Base-by-base conservation (phyloP, 1,284 basidiomycete genomes). In the Marasmius fiardii region DNA sequence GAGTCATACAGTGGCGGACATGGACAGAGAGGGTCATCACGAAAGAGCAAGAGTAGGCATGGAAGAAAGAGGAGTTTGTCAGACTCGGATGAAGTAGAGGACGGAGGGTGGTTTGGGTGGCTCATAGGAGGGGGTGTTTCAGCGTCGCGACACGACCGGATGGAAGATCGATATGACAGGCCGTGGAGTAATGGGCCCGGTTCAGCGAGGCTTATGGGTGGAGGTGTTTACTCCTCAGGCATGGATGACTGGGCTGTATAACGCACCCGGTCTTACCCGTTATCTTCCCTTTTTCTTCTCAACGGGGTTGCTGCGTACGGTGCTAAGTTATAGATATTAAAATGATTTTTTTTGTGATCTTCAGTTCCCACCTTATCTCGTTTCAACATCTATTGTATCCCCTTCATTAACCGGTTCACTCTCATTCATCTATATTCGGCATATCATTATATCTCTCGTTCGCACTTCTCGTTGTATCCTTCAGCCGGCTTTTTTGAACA, bases 171-270 rank as follows among this genome's bases (percentile, higher is more conserved):
- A 20, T 21, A 44, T 51, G 52, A 59, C 56, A 65, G 66, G 61
- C 59, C 67, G 61, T 63, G 75, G 54, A 82, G 81, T 58, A 80
- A 81, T 60, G 71, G 79, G 61, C n/a, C n/a, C n/a, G n/a, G n/a
- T n/a, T 69, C 76, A 68, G 67, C 71, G 52, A 67, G 80, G 58
- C 72, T 70, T 43, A 80, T 78, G 76, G 76, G n/a, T n/a, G n/a
- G n/a, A n/a, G n/a, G n/a, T n/a, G n/a, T n/a, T 51, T 76, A 72
- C 61, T 77, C 78, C 37, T 71, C 70, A 37, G 70, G n/a, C n/a
- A n/a, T n/a, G n/a, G n/a, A 84, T 60, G 83, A 85, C 33, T 86
- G 85, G 84, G 74, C 76, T 43, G 67, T 83, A 34, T 86, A 65
- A 74, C 21, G 11, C 7, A 12, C 28, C 23, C 31, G 18, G 31